A percentile compares a stretch with the other conserved stretches of the same genome.
These are phyloP conservation scores for Hemisphaericaspora nanyangensis DNA, from an alignment of 805 yeast species.

Conservation along the genomic window DNA sequence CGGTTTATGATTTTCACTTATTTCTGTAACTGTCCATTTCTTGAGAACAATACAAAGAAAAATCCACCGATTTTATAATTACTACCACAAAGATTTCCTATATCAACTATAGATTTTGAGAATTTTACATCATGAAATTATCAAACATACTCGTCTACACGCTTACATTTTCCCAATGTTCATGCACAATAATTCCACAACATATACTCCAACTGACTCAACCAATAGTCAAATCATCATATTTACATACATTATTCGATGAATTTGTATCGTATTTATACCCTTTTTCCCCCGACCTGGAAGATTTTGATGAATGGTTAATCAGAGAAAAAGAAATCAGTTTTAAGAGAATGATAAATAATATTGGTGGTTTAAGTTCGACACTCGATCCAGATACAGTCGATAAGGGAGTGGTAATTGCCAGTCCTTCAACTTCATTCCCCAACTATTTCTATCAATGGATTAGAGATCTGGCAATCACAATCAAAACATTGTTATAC, in stretches of 20 bases:
- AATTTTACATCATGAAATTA: constrained; percentile 1
- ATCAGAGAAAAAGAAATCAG: constrained; percentile 37
- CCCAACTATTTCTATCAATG: constrained; percentile 91
- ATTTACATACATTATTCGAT: neutral
- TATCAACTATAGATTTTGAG: no score
- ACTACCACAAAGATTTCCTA: no score
- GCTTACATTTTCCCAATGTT: neutral
- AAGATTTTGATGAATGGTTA: constrained; percentile 49
- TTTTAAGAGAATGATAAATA: constrained; percentile 45
- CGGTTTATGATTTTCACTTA: no score
- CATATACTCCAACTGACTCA: neutral
- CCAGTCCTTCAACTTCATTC: constrained; percentile 66
- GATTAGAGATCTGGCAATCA: constrained; percentile 86
- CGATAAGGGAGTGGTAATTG: constrained; percentile 70
- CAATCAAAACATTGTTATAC: constrained; percentile 52
- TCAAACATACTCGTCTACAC: neutral
- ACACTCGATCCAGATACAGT: constrained; percentile 30
- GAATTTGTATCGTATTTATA: neutral
- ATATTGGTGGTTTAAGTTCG: constrained; percentile 52
- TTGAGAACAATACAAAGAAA: no score
- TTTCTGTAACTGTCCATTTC: no score
- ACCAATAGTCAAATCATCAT: neutral
- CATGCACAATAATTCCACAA: constrained; percentile 1
- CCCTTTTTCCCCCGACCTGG: neutral
- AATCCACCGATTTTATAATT: no score